Base-by-base conservation (phyloP, 441 rosid genomes). In the Adansonia madagascariensis region DNA sequence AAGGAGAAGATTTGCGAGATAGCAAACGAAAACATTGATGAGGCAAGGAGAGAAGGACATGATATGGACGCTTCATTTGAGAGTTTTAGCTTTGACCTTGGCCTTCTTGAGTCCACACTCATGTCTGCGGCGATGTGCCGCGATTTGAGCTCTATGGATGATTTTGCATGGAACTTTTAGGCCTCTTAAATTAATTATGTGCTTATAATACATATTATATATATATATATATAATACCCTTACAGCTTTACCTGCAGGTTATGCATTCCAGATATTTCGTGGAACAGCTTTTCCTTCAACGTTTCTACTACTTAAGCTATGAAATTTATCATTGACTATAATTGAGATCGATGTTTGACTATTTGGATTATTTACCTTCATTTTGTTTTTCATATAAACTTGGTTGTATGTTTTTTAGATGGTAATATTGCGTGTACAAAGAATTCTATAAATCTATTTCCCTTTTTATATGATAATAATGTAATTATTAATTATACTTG, bases 121-220 rank as follows among this genome's bases (percentile, higher is more conserved):
- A 79, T 86, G 56, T 75, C 86, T 35, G 83, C 78, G 31, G 81
- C 86, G 61, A 80, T 87, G 77, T 85, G 85, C 80, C 78, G 82
- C 11, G 91, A 88, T 78, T 79, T 89, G n/a, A 65, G 73, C 70
- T 87, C 86, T 8, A 79, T 89, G 83, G 90, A 88, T 85, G 91
- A 88, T 77, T 79, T 89, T 80, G 83, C 82, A 65, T 91, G 92
- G 93, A 82, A 84, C 85, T 91, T 91, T 82, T 88, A 88, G 81
- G 72, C 69, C 62, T 63, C 67, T 50, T 18, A 12, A 11, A 22
- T 59, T 20, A 46, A 12, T 67, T 35, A 6, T 71, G 62, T 17
- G 15, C n/a, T 52, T 52, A 71, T 71, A 22, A 5, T n/a, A 8
- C 18, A 1, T 56, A 3, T 49, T 49, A 2, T 50, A 12, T 50